Evolutionary conservation across 371 early-diverging fungal species (phyloP).

Genomic region (Syncephalastrum contaminatum): DNA sequence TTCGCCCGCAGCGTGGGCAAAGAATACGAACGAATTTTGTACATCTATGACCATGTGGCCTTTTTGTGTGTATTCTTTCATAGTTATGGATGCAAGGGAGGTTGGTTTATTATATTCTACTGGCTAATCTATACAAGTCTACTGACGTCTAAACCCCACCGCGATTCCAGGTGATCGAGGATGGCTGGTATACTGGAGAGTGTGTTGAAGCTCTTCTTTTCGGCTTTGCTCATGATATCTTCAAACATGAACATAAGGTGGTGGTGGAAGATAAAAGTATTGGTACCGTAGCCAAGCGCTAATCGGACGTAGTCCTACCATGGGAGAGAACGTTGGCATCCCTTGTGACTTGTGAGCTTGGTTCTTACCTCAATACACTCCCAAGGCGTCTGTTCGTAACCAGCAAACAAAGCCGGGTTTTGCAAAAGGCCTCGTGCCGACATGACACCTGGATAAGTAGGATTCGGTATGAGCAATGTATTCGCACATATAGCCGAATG

Average conservation of each 20-base stretch:
- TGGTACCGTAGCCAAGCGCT: conserved; percentile 82
- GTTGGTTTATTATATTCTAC: background rate
- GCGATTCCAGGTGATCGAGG: conserved; percentile 76
- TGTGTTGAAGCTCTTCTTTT: conserved; percentile 84
- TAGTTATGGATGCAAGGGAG: too few relatives aligned
- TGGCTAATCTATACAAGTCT: conserved; percentile 11
- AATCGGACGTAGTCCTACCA: conserved; percentile 69
- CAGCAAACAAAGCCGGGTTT: conserved; percentile 87
- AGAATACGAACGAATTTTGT: too few relatives aligned
- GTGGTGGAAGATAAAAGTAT: conserved; percentile 85
- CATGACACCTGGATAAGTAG: conserved; percentile 67
- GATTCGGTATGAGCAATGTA: background rate
- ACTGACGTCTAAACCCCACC: conserved; percentile 65
- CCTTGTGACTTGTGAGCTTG: background rate
- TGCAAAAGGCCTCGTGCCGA: conserved; percentile 85
- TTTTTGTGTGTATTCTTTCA: too few relatives aligned
- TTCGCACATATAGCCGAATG: too few relatives aligned
- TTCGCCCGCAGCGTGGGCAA: too few relatives aligned
- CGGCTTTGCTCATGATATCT: conserved; percentile 80
- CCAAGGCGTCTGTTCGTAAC: conserved; percentile 67
- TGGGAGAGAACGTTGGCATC: background rate
- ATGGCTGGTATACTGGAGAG: conserved; percentile 80
- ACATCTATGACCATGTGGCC: too few relatives aligned
- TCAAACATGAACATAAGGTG: conserved; percentile 96
- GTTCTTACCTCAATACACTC: conserved; percentile 63